Conservation (phyloP, 305 asterid species). For the Fraxinus sp. region DNA sequence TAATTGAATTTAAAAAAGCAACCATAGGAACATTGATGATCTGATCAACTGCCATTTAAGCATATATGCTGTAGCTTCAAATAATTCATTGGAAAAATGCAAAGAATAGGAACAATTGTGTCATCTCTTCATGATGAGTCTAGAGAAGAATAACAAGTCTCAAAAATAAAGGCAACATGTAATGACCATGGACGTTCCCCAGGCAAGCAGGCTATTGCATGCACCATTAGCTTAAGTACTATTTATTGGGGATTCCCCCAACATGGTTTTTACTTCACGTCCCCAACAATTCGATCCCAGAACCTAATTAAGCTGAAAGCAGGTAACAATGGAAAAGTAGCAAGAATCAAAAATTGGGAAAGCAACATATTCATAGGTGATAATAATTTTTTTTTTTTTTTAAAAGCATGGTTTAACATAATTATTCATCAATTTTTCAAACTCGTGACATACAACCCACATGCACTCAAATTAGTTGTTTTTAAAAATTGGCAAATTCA, state of each 20-base stretch:
- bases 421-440: neutral
- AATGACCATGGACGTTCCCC: too few species aligned
- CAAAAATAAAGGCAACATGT: neutral
- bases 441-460: neutral
- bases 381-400: too few species aligned
- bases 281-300: too few species aligned
- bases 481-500: slow-evolving; percentile 19
- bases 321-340: neutral
- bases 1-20: neutral
- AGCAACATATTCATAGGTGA: neutral
- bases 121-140: neutral
- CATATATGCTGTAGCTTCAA: neutral
- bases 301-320: too few species aligned
- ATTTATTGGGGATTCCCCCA: too few species aligned
- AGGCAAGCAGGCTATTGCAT: too few species aligned
- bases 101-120: neutral
- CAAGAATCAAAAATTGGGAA: neutral
- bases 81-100: neutral
- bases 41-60: neutral
- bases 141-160: neutral
- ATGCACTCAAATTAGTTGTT: neutral
- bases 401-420: neutral
- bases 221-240: too few species aligned
- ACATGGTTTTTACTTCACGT: too few species aligned
- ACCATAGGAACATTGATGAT: neutral